phyloP scores from a whole-genome alignment of 2,329 filamentous ascomycete genomes.

The Alternaria longipes region DNA sequence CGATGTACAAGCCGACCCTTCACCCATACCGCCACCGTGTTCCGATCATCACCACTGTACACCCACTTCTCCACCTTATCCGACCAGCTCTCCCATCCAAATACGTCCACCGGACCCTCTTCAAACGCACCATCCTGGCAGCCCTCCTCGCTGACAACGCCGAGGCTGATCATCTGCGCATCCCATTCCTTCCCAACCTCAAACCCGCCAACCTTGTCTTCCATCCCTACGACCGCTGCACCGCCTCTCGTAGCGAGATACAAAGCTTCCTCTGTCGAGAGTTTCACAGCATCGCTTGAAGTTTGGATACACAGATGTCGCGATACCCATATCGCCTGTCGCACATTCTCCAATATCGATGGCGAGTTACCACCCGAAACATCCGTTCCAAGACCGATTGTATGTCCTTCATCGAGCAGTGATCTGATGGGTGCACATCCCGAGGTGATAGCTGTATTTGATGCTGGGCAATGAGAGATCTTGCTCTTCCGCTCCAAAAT shows the following conservation, averaged over 20 bases:
- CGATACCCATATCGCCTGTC: conserved; percentile 82
- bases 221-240: conserved; percentile 79
- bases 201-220: conserved; percentile 78
- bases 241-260: conserved; percentile 90
- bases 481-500: conserved; percentile 70
- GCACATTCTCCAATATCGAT: conserved; percentile 81
- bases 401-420: conserved; percentile 77
- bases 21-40: conserved; percentile 90
- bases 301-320: conserved; percentile 71
- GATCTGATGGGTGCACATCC: conserved; percentile 79
- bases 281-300: conserved; percentile 61
- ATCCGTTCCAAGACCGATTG: conserved; percentile 88
- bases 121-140: conserved; percentile 53
- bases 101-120: conserved; percentile 80
- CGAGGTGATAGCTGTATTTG: conserved; percentile 82
- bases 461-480: conserved; percentile 86
- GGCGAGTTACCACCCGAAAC: conserved; percentile 87
- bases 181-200: conserved; percentile 90
- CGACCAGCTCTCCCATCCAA: conserved; percentile 90
- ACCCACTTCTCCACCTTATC: conserved; percentile 93
- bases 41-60: conserved; percentile 91
- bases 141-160: conserved; percentile 47
- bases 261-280: conserved; percentile 86
- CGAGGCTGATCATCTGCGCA: conserved; percentile 80
- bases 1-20: conserved; percentile 80